These are phyloP conservation scores for Sporothrix sp. DNA, from an alignment of 2,329 filamentous ascomycete species.

Conservation along the genomic window DNA sequence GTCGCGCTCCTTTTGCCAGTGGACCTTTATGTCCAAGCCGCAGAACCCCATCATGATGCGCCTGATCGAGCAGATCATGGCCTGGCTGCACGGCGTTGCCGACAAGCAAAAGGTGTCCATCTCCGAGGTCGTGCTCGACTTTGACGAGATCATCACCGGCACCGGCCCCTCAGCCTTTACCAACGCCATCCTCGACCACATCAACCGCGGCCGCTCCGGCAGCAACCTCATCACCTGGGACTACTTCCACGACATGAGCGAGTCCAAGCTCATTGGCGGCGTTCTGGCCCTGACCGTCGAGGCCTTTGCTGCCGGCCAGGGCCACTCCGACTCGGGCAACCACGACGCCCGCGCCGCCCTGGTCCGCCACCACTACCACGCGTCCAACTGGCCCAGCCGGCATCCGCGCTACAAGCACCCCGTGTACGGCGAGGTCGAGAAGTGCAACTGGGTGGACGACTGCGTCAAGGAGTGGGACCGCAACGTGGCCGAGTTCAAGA, in stretches of 20 bases:
- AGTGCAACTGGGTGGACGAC: constrained; percentile 58
- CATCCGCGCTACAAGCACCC: constrained; percentile 60
- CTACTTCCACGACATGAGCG: constrained; percentile 53
- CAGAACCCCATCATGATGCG: constrained; percentile 57
- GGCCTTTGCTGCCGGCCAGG: constrained; percentile 63
- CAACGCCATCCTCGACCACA: constrained; percentile 52
- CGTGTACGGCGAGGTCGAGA: constrained; percentile 59
- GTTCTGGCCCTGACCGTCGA: constrained; percentile 61
- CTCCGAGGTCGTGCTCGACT: constrained; percentile 54
- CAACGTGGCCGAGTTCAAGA: constrained; percentile 51
- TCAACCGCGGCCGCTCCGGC: constrained; percentile 37
- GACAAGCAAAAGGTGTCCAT: constrained; percentile 48
- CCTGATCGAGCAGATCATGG: constrained; percentile 58
- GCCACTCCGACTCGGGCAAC: constrained; percentile 62
- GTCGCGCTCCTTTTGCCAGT: constrained; percentile 62
- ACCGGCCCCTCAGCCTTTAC: constrained; percentile 65
- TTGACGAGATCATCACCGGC: constrained; percentile 63
- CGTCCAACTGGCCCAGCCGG: constrained; percentile 58
- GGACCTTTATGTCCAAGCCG: constrained; percentile 65
- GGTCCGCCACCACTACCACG: constrained; percentile 67
- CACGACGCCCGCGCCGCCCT: constrained; percentile 56
- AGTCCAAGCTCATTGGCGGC: constrained; percentile 55
- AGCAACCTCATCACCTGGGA: constrained; percentile 48
- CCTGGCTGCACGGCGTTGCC: constrained; percentile 53
- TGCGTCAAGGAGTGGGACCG: constrained; percentile 58